Evolutionary conservation across 106 monocot genomes (phyloP), one percentile per base, ranked within the genome.

Genomic region (Dendrobium huoshanense): DNA sequence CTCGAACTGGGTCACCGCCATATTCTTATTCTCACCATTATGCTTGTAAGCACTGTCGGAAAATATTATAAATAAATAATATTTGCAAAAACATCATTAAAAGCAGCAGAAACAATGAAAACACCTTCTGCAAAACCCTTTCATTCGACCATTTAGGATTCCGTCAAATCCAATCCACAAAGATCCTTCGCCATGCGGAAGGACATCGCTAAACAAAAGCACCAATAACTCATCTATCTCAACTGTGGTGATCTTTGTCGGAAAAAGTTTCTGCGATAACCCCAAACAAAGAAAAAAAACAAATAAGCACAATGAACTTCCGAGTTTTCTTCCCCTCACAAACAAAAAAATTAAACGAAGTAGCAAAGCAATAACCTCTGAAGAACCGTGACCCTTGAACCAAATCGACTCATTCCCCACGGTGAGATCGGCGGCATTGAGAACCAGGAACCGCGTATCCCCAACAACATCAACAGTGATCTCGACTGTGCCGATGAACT

Each of bases 1-100:
- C 85, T 97, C 90, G 45, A 94, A 97, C 65, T 97, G 97, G 1
- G 97, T 94, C 33, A 97, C 97, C 0, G 94, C 94, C 97, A 97
- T 97, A 78, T 94, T 92, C 58, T 84, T 89, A 67, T 86, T 88
- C 82, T 91, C 89, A 19, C 97, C 97, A 61, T 91, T 82, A 43
- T 89, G 85, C 81, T 92, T 90, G 47, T 94, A 97, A 20, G 73
- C 77, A 85, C 97, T 97, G 58, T 10, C 55, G 8, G 22, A 13
- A 17, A 72, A 77, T 4, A 79, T 70, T 72, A 49, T 22, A 47
- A 81, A 43, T 41, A 16, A 54, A 17, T 75, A 82, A 18, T 27
- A 40, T 1, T 55, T 41, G 47, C 41, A 22, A 81, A 25, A 7
- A 22, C 51, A 82, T 16, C 55, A 72, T 37, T 67, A 27, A 41